Base-by-base conservation (phyloP, 2,329 filamentous ascomycete genomes). In the Diaporthe vaccinii region DNA sequence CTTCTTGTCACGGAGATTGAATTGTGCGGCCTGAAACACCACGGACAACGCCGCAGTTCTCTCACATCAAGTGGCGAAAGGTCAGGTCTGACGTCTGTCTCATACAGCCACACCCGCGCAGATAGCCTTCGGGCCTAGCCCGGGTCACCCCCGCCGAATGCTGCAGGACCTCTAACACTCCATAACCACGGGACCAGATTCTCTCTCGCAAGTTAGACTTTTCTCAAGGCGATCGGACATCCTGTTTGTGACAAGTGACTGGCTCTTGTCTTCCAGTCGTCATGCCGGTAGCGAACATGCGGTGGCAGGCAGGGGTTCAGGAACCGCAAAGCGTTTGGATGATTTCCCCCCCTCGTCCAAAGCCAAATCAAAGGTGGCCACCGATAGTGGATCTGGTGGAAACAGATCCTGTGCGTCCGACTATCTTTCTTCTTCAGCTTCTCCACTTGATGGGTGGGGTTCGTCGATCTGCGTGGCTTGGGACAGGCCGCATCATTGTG, bases 131-230 rank as follows among this genome's bases (percentile, higher is more conserved):
- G 28, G 14, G n/a, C 46, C n/a, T 39, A 25, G n/a, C 46, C 28
- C 34, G 65, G 65, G 31, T 53, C 22, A 28, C 31, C 46, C 46
- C 65, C 46, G 65, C 65, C 22, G 22, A 20, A n/a, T 22, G 14
- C 46, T 39, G 65, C 65, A 68, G 65, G 22, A 53, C 46, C 65
- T 68, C 65, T 36, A 28, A 68, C 65, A 53, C 44, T 28, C 46
- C 46, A 25, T 17, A 28, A 28, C 46, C 44, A 51, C 44, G 44
- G 44, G 44, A 36, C 12, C 22, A 22, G 61, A n/a, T 51, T 25
- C 22, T 55, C 12, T 51, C 31, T 14, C 31, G 22, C 22, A 34
- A 25, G 4, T 34, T n/a, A 36, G 34, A 28, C 34, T 62, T 25
- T 39, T 4, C 8, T n/a, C 6, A 4, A 22, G 20, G 46, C 25